A percentile compares a stretch with the other conserved stretches of the same genome.
These are phyloP conservation scores for Hansenula lynferdii DNA, from an alignment of 1,139 yeast species.

Conservation along the genomic window DNA sequence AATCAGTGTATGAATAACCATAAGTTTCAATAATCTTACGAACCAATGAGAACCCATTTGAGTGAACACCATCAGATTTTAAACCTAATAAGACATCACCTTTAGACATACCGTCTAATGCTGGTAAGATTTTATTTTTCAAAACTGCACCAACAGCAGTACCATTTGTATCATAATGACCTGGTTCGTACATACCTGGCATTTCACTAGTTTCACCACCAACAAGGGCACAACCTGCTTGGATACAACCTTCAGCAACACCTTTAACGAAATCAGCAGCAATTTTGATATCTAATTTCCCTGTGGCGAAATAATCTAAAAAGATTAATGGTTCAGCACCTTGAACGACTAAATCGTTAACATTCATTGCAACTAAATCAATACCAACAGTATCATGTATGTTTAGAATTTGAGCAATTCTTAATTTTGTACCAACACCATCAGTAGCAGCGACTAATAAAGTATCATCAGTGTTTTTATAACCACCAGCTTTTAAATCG, in stretches of 20 bases:
- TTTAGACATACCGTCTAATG: slow-evolving; percentile 52
- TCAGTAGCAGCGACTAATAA: slow-evolving; percentile 96
- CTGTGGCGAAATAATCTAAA: slow-evolving; percentile 95
- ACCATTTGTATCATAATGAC: slow-evolving; percentile 97
- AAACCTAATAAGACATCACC: slow-evolving; percentile 88
- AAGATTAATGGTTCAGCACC: slow-evolving; percentile 98
- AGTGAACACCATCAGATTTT: slow-evolving; percentile 89
- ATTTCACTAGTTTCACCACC: slow-evolving; percentile 99
- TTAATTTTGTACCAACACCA: slow-evolving; percentile 97
- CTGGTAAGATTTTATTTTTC: slow-evolving; percentile 71
- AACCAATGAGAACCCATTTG: slow-evolving; percentile 95
- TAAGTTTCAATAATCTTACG: slow-evolving; percentile 85
- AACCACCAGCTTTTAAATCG: slow-evolving; percentile 87
- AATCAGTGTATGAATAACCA: slow-evolving; percentile 60
- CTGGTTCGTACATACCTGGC: slow-evolving; percentile 98
- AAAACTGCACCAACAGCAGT: slow-evolving; percentile 99
- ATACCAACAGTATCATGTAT: slow-evolving; percentile 96
- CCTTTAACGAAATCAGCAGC: slow-evolving; percentile 92
- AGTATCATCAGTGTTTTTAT: slow-evolving; percentile 55
- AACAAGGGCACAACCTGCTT: slow-evolving; percentile 95
- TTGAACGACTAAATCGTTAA: slow-evolving; percentile 94
- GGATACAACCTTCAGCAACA: slow-evolving; percentile 94
- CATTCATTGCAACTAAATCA: slow-evolving; percentile 98
- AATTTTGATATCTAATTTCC: slow-evolving; percentile 75
- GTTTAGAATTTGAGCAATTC: slow-evolving; percentile 86